Evolutionary conservation across 2,329 filamentous ascomycete species (phyloP), one percentile per base, ranked within the genome.

Genomic region (Parafenestella ontariensis): DNA sequence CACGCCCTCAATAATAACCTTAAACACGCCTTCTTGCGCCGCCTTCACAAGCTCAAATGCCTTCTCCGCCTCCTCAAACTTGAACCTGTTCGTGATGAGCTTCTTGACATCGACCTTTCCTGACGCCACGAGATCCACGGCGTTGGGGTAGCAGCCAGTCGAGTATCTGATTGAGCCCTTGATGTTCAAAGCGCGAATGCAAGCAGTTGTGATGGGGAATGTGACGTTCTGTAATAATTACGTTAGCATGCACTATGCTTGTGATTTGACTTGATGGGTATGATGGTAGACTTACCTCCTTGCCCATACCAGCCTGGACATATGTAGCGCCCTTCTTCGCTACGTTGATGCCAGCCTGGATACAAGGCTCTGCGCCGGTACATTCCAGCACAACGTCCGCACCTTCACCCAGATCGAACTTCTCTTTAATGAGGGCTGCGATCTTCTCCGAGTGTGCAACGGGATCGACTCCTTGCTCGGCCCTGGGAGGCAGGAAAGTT

Each of bases 161-260:
- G 75, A 77, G 54, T 85, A 85, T 2, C 82, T 74, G 46, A 85
- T 83, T 0, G 78, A 82, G 1, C 82, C 83, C 47, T 80, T 78
- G 55, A 84, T 73, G 3, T 68, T 79, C 42, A 85, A 63, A 0
- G 74, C 83, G 5, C 78, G 74, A 52, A 80, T 81, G 53, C 80
- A 84, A 1, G 78, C 77, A 0, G 76, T 77, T 0, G 78, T 81
- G 9, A 34, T 34, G 31, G 31, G 31, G 8, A 34, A 34, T 5
- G 17, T 13, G 31, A 34, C 31, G 31, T 34, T 34, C 31, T 34
- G 3, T 17, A 15, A 3, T n/a, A n/a, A 2, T 5, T n/a, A 6
- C 2, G 8, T 34, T 34, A 34, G 15, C 15, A 34, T 8, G 1
- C 3, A 31, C 28, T 31, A 26, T 10, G 24, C 24, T 26, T n/a